Evolutionary conservation across 805 yeast species (phyloP).

Genomic region (Deakozyma indianensis): DNA sequence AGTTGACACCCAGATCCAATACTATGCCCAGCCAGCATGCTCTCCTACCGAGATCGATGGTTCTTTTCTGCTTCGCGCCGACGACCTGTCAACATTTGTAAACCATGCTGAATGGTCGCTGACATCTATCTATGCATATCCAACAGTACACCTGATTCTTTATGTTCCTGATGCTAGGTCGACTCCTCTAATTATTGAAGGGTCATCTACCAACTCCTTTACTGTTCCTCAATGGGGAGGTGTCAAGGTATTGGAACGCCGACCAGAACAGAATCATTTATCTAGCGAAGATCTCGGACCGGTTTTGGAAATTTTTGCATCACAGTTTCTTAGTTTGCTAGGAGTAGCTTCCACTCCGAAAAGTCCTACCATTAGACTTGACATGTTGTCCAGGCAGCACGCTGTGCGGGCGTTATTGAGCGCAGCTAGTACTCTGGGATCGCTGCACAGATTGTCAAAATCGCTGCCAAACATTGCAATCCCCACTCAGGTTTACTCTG

Average conservation of each 20-base stretch:
- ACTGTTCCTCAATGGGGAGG: slow-evolving; percentile 90
- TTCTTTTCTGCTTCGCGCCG: slow-evolving; percentile 24
- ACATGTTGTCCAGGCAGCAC: slow-evolving; percentile 46
- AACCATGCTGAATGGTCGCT: slow-evolving; percentile 81
- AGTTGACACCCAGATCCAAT: slow-evolving; percentile 65
- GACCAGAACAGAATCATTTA: slow-evolving; percentile 15
- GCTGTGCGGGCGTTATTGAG: slow-evolving; percentile 43
- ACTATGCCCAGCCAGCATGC: slow-evolving; percentile 35
- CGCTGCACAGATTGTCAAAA: slow-evolving; percentile 54
- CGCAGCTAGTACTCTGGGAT: slow-evolving; percentile 55
- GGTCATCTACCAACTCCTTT: slow-evolving; percentile 38
- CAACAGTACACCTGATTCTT: slow-evolving; percentile 56
- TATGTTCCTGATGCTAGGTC: slow-evolving; percentile 42
- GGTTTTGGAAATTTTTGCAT: slow-evolving; percentile 52
- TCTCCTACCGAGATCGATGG: slow-evolving; percentile 10
- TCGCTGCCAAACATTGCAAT: slow-evolving; percentile 70
- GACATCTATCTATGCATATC: slow-evolving; percentile 39
- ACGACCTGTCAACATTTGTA: slow-evolving; percentile 58
- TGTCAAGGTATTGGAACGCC: slow-evolving; percentile 35
- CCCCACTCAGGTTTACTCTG: slow-evolving; percentile 51
- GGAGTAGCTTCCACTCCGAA: slow-evolving; percentile 51
- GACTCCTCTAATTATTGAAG: slow-evolving; percentile 36
- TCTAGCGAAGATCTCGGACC: slow-evolving; percentile 34
- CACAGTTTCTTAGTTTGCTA: slow-evolving; percentile 58
- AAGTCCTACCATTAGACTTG: slow-evolving; percentile 37